Evolutionary conservation across 2,329 filamentous ascomycete genomes (phyloP), one percentile per base, ranked within the genome.

Genomic region (Phoma herbarum): DNA sequence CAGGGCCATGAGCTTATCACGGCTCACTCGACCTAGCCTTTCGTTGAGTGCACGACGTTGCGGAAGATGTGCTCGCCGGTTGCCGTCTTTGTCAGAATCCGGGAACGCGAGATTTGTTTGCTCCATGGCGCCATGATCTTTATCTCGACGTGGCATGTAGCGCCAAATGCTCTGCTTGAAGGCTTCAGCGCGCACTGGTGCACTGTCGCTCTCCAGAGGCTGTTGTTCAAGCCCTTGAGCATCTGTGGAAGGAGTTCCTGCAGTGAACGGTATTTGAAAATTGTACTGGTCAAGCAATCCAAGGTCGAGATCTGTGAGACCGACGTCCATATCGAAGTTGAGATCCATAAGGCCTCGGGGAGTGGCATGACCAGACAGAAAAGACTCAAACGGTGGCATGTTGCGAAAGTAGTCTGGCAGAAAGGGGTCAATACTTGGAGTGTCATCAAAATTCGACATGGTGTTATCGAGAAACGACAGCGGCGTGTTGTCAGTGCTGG

Each of bases 1-100:
- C 57, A 90, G 82, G 11, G 84, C 87, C 54, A 92, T 78, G 1
- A 90, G 82, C 45, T 82, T 83, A 71, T 92, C 89, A 28, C 80
- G 75, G 20, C 77, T 78, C 2, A 74, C 77, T 42, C 77, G 75
- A 18, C 75, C 72, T 3, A 82, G 64, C 31, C 75, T 76, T 55
- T 81, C 80, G 39, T 73, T 73, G 5, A 78, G 77, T 2, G 79
- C 77, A 26, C 79, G 70, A n/a, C 78, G 72, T 26, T 66, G 61
- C n/a, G 63, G 55, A 3, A 72, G 61, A 44, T 78, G 76, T 2
- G 79, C 71, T 10, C 76, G 74, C 16, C 61, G 64, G 23, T 57
- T 50, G 16, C 35, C 49, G 2, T 75, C 76, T 23, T 70, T 75
- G 0, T 78, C 77, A 1, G 61, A 54, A 18, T 72, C 67, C 0